phyloP scores from a whole-genome alignment of 805 yeast species.

The Kuraishia molischiana region DNA sequence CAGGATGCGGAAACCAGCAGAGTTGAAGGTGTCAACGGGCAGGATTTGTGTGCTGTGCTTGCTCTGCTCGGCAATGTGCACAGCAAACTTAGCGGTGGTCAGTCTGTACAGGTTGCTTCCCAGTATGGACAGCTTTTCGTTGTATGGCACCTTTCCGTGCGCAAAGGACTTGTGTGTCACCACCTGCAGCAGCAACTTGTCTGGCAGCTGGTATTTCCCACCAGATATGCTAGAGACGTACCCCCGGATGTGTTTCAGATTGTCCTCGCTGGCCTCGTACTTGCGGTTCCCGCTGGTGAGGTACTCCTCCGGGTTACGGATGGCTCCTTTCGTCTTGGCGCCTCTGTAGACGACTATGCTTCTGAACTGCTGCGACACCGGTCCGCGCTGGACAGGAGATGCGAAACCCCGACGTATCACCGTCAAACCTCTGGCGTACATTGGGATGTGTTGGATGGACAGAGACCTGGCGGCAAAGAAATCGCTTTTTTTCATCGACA shows the following conservation, averaged over 20 bases:
- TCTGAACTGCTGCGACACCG: constrained; percentile 1
- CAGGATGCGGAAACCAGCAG: constrained; percentile 39
- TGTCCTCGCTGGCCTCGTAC: constrained; percentile 43
- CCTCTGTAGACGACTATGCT: constrained; percentile 34
- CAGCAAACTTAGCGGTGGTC: constrained; percentile 32
- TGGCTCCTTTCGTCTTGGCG: constrained; percentile 58
- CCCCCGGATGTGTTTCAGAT: constrained; percentile 36
- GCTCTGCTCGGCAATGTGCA: constrained; percentile 12
- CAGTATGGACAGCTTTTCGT: constrained; percentile 70
- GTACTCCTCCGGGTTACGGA: constrained; percentile 58
- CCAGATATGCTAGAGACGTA: constrained; percentile 25
- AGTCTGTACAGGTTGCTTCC: constrained; percentile 57
- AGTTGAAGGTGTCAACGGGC: constrained; percentile 53
- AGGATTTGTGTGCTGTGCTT: constrained; percentile 33
- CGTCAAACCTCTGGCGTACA: neutral
- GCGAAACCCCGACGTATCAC: neutral
- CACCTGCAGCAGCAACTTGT: constrained; percentile 64
- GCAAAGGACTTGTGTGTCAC: constrained; percentile 93
- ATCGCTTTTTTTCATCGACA: too few species aligned
- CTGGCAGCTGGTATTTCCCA: constrained; percentile 43
- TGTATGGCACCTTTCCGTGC: constrained; percentile 82
- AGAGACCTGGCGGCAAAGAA: too few species aligned
- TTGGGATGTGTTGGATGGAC: neutral
- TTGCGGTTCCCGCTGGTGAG: constrained; percentile 38
- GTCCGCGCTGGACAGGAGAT: neutral